phyloP scores from a whole-genome alignment of 306 rosid genomes.

The Cicer judaicum region DNA sequence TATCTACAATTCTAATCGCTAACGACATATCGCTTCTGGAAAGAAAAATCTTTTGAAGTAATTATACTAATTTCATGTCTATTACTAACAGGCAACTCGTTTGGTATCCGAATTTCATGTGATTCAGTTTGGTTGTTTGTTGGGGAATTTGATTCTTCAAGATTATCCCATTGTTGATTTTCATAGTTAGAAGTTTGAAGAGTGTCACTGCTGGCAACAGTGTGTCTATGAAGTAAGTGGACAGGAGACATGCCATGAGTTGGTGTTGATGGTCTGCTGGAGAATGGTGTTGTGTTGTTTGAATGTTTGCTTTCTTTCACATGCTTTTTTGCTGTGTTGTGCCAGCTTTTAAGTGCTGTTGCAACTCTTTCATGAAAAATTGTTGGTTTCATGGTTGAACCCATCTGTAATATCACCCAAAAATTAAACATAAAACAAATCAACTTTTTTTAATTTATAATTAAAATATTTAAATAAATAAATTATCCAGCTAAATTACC shows the following conservation, averaged over 20 bases:
- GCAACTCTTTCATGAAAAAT: conserved; percentile 69
- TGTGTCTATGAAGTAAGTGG: conserved; percentile 59
- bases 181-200: conserved; percentile 49
- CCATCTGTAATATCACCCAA: conserved; percentile 62
- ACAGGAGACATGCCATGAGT: conserved; percentile 69
- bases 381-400: conserved; percentile 69
- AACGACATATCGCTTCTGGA: conserved; percentile 37
- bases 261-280: conserved; percentile 69
- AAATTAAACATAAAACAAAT: background rate
- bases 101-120: conserved; percentile 33
- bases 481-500: conserved; percentile 46
- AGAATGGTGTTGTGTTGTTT: conserved; percentile 53
- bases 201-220: conserved; percentile 42
- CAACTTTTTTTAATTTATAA: background rate
- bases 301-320: conserved; percentile 49
- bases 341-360: conserved; percentile 68
- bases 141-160: conserved; percentile 51
- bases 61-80: conserved; percentile 48
- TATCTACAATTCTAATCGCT: conserved; percentile 8
- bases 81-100: conserved; percentile 31
- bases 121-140: conserved; percentile 20
- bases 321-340: conserved; percentile 56
- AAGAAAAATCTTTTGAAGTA: conserved; percentile 50
- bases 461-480: background rate
- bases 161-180: conserved; percentile 45